Conservation (phyloP, 768 basidiomycete species). For the Rhizopogon vinicolor region DNA sequence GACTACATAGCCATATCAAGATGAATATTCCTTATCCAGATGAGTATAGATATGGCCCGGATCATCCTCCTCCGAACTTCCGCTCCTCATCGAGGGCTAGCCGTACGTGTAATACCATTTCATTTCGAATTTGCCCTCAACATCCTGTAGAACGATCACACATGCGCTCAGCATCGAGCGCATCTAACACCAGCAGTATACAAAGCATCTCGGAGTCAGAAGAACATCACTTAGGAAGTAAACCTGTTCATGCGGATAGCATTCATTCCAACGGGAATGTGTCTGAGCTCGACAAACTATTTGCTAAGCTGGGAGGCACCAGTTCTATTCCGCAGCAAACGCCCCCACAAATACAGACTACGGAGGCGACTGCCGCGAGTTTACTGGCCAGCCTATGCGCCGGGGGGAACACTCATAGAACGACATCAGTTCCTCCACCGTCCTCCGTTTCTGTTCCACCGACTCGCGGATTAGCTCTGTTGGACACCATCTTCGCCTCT, state of each 20-base stretch:
- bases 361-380: slow-evolving; percentile 34
- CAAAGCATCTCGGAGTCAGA: slow-evolving; percentile 30
- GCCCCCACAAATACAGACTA: slow-evolving; percentile 8
- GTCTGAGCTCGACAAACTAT: slow-evolving; percentile 40
- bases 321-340: slow-evolving; percentile 5
- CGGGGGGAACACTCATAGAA: slow-evolving; percentile 13
- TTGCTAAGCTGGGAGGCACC: slow-evolving; percentile 32
- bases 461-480: slow-evolving; percentile 51
- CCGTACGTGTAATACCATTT: slow-evolving; percentile 9
- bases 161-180: slow-evolving; percentile 25
- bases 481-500: slow-evolving; percentile 74
- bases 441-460: slow-evolving; percentile 23
- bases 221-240: slow-evolving; percentile 18
- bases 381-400: slow-evolving; percentile 40
- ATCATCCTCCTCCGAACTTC: slow-evolving; percentile 54
- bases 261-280: slow-evolving; percentile 11
- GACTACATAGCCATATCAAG: slow-evolving; percentile 65
- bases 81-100: slow-evolving; percentile 27
- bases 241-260: slow-evolving; percentile 7
- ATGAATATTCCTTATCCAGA: slow-evolving; percentile 67
- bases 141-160: slow-evolving; percentile 17
- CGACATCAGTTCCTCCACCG: slow-evolving; percentile 22
- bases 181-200: slow-evolving; percentile 30
- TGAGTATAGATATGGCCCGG: slow-evolving; percentile 64
- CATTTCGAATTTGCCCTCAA: slow-evolving; percentile 4